Base-by-base conservation (phyloP, 2,329 filamentous ascomycete species). In the Ophiostoma novo-ulmi region DNA sequence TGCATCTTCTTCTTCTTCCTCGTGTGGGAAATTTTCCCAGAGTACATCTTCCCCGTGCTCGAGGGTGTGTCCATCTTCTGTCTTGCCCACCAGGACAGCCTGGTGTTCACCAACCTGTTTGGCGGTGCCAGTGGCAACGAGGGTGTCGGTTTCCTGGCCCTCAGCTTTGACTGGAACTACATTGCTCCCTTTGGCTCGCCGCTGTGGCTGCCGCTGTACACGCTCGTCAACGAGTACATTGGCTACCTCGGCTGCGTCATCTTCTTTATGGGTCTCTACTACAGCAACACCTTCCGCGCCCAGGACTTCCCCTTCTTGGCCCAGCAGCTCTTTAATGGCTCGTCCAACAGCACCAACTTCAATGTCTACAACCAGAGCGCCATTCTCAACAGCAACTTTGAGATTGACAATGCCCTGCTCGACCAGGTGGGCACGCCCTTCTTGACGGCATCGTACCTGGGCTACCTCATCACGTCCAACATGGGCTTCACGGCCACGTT, bases 11-110 rank as follows among this genome's bases (percentile, higher is more conserved):
- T 75, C 0, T 76, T 75, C 64, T 78, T 83, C 55, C 81, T 83
- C 66, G 73, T 81, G 41, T 85, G 83, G 79, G 83, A 85, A 69
- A 77, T 83, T 35, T 75, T 85, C 61, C 83, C 84, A 0, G 72
- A 73, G 61, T 78, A 72, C 70, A 72, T 74, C 13, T 72, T 75
- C 35, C 73, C 74, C 35, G 67, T 74, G 61, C 71, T 73, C 35
- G 69, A 71, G 39, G 74, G 73, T 38, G 70, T 75, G 20, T 73
- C 71, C 38, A 69, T 75, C 22, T 75, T 75, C 67, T 75, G 74
- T 39, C 72, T 75, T 17, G 69, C 72, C 35, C 41, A 77, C 73
- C 3, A 75, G 74, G 41, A 74, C 72, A 68, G 71, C 73, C 70
- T 74, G 0, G 75, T 82, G 6, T 82, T 85, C 68, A 74, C 75